Evolutionary conservation across 202 grass and related monocot species (phyloP).

Genomic region (Setaria italica): DNA sequence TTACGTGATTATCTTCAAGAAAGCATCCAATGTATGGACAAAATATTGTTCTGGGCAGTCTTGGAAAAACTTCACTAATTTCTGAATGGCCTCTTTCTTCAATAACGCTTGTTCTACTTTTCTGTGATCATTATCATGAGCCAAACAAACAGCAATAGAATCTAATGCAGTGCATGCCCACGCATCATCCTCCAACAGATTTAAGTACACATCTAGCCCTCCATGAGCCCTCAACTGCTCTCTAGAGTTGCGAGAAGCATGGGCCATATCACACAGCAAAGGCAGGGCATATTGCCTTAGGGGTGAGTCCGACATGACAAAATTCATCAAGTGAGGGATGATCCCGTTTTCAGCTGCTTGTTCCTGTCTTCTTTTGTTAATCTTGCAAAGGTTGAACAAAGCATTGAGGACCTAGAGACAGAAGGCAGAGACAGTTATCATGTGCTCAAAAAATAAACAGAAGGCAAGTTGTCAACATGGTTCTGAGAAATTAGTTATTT

Average conservation of each 20-base stretch:
- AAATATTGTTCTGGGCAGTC: conserved; percentile 97
- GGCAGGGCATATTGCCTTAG: conserved; percentile 93
- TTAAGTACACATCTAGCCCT: conserved; percentile 93
- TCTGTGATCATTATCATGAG: conserved; percentile 92
- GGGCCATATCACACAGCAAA: conserved; percentile 96
- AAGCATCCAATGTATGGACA: conserved; percentile 88
- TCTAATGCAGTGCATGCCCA: conserved; percentile 89
- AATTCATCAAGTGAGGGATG: conserved; percentile 98
- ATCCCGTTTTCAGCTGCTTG: conserved; percentile 99
- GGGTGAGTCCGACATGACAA: conserved; percentile 95
- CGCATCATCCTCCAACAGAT: conserved; percentile 88
- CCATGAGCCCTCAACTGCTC: conserved; percentile 96
- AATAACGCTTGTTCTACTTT: conserved; percentile 94
- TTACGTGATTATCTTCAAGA: conserved; percentile 99
- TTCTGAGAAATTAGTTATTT: conserved; percentile 12
- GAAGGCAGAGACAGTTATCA: conserved; percentile 39
- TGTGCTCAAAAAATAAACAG: conserved; percentile 31
- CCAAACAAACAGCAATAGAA: conserved; percentile 94
- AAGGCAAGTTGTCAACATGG: neutral
- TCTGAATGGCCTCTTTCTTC: conserved; percentile 86
- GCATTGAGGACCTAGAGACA: conserved; percentile 87
- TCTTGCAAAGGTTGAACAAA: conserved; percentile 97
- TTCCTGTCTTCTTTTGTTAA: conserved; percentile 98
- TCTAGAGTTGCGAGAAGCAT: conserved; percentile 95
- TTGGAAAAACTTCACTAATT: conserved; percentile 92